Evolutionary conservation across 2,329 filamentous ascomycete genomes (phyloP), one percentile per base, ranked within the genome.

Genomic region (Emmonsia crescens): DNA sequence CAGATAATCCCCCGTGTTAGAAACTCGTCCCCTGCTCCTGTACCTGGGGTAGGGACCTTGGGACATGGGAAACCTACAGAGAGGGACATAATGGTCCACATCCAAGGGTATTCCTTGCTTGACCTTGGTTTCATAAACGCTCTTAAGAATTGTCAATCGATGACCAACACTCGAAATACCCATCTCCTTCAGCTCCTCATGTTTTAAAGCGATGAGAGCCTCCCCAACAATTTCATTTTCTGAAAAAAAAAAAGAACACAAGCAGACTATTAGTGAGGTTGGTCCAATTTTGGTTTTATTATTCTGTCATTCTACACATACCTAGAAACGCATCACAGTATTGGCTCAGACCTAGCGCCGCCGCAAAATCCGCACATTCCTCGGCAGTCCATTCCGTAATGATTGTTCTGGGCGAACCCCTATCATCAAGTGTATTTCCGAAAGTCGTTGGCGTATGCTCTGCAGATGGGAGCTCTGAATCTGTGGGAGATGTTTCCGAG

Each of bases 171-270:
- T 97, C 65, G 82, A 80, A 66, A 99, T 89, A 56, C 92, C 92
- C 86, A 97, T 93, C 72, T 95, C 91, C 76, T 95, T 96, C 69
- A 99, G 80, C 73, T 97, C 93, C 62, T 96, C 89, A 73, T 97
- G 94, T 65, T 89, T 88, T 65, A 99, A 79, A 48, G 90, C 90
- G 62, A 96, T 85, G 65, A 99, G 80, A 59, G 90, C 93, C 73
- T 97, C 91, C 66, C 94, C 94, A 44, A 92, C 88, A 68, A 99
- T 95, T 66, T 91, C 91, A 72, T 99, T 96, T 71, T 96, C 94
- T 94, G 21, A 55, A 24, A 31, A 46, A 12, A 29, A 73, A 9
- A 9, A 63, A 56, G 14, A 63, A 36, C 21, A 48, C 59, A 36
- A 31, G 4, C 21, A 12, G 2, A 36, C 9, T n/a, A 21, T 55